Evolutionary conservation across 2,329 filamentous ascomycete genomes (phyloP).

Genomic region (Exophiala xenobiotica): DNA sequence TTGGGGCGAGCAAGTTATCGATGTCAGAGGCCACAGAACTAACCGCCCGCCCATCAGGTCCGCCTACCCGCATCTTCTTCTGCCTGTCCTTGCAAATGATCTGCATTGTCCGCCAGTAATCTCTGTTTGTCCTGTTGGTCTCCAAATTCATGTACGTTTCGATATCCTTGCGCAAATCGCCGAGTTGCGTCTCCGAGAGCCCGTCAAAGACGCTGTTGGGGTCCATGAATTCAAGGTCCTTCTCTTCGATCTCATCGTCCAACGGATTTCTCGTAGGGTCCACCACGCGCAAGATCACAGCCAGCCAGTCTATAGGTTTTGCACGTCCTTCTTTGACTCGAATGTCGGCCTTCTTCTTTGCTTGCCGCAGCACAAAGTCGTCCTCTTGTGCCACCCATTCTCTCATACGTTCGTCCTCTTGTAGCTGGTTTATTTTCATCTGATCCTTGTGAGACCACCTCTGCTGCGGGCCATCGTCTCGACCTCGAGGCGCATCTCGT

Average conservation of each 20-base stretch:
- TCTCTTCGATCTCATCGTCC: conserved; percentile 78
- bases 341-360: conserved; percentile 97
- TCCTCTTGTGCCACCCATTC: conserved; percentile 94
- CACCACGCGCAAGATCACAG: conserved; percentile 84
- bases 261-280: conserved; percentile 76
- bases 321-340: conserved; percentile 87
- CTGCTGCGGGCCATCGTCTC: conserved; percentile 15
- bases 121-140: conserved; percentile 70
- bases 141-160: conserved; percentile 77
- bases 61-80: conserved; percentile 60
- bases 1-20: conserved; percentile 80
- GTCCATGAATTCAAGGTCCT: conserved; percentile 74
- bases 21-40: conserved; percentile 83
- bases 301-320: conserved; percentile 89
- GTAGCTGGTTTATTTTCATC: conserved; percentile 54
- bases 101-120: conserved; percentile 89
- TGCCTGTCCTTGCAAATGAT: conserved; percentile 76
- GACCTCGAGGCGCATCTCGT: conserved; percentile 7
- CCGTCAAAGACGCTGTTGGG: conserved; percentile 78
- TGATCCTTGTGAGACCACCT: conserved; percentile 41
- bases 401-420: conserved; percentile 73
- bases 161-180: conserved; percentile 80
- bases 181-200: conserved; percentile 65
- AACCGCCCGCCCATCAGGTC: conserved; percentile 69
- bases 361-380: conserved; percentile 90